Base-by-base conservation (phyloP, 768 basidiomycete genomes). In the Daedaleopsis sinensis region DNA sequence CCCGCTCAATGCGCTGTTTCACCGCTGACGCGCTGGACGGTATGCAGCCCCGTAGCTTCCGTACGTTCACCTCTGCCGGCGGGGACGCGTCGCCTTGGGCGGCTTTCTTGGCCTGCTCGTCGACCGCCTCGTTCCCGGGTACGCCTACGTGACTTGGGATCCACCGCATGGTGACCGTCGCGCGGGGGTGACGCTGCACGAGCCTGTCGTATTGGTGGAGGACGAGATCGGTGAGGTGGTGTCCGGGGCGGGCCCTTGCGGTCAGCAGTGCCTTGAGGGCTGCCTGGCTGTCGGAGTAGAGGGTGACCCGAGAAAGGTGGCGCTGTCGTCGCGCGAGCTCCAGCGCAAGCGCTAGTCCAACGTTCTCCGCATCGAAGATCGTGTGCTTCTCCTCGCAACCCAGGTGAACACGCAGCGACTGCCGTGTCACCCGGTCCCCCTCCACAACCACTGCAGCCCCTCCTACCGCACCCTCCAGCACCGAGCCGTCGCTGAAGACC, bases 331-430 rank as follows among this genome's bases (percentile, higher is more conserved):
- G 7, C 38, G n/a, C 42, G 9, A 77, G 32, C 6, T 76, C 62
- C 4, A 73, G 56, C 1, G 67, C 19, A 3, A 78, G 56, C 0
- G 70, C 44, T 10, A 73, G 42, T 0, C 74, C 76, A 10, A 73
- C 66, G 1, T 62, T 19, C 47, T 77, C 73, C 1, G 63, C 73
- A 49, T 74, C 70, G 43, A 68, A 72, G 0, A 72, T 70, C 1
- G 66, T 72, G 62, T 74, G 72, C 9, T 70, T 48, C 9, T 37
- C 46, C 1, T 52, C 48, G 0, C 23, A 16, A 15, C 73, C 72
- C 7, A 77, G 59, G 27, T 70, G 53, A 23, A 55, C 55, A 19
- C 59, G 48, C 15, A 70, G 27, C 9, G 49, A 37, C n/a, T 11
- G 37, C 9, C 38, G 24, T 23, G 18, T 38, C 15, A 19, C 13